Conservation (phyloP, 257 asterid species). For the Avicennia marina region DNA sequence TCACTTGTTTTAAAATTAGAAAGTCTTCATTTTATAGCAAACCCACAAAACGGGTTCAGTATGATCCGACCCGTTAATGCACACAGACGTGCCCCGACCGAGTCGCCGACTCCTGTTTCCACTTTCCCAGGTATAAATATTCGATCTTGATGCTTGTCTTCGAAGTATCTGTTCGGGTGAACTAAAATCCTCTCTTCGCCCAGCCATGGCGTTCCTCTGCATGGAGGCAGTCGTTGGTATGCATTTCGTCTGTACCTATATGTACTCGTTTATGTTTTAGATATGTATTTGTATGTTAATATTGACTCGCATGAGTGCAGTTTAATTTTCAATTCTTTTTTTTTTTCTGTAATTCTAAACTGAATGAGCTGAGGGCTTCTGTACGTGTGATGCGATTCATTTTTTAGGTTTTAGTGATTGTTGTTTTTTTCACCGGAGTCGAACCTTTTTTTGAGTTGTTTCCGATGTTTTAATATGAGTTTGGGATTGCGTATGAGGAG, state of each 20-base stretch:
- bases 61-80: too few relatives aligned
- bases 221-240: conserved; percentile 83
- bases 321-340: neutral
- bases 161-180: conserved; percentile 5
- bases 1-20: too few relatives aligned
- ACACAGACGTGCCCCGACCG: too few relatives aligned
- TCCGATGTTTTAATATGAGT: too few relatives aligned
- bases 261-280: neutral
- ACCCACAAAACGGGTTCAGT: too few relatives aligned
- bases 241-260: conserved; percentile 8
- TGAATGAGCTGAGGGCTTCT: conserved; percentile 1
- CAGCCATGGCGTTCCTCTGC: conserved; percentile 78
- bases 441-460: neutral
- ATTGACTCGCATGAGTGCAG: neutral
- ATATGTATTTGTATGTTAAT: neutral
- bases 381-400: conserved; percentile 7
- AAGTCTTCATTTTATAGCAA: too few relatives aligned
- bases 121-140: too few relatives aligned
- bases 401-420: conserved; percentile 13
- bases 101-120: too few relatives aligned
- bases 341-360: neutral
- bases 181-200: conserved; percentile 5
- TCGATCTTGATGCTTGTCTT: neutral
- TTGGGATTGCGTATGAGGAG: too few relatives aligned
- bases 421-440: too few relatives aligned